Base-by-base conservation (phyloP, 1,139 yeast genomes). In the Saccharomyces uvarum region DNA sequence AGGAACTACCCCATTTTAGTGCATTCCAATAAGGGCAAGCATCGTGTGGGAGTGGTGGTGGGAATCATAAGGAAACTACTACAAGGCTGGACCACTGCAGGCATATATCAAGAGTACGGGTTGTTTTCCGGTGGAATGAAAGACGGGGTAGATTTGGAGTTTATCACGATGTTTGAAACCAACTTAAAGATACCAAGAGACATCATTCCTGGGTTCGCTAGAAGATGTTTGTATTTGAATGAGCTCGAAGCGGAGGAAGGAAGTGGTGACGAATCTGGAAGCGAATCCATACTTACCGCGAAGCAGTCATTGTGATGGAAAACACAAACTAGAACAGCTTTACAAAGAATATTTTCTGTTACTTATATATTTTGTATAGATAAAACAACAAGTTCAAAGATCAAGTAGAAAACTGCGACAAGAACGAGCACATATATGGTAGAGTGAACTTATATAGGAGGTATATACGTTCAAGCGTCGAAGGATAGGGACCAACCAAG, bases 1-100 rank as follows among this genome's bases (percentile, higher is more conserved):
- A 80, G 83, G 28, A 89, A 90, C 69, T 87, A 86, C 67, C 98
- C 99, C 0, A 82, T 91, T 33, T 75, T 93, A 56, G 80, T 93
- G 14, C 98, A 93, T 69, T 88, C 97, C 3, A 89, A 91, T 69
- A 93, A 93, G 72, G 98, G 99, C 7, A 91, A 93, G 69, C 99
- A 93, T 68, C 73, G 99, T 51, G 91, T 89, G 1, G 98, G 98
- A 0, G 90, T 93, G 1, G 75, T 90, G 49, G 95, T 90, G 16
- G 99, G 97, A 0, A 77, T 88, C 27, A 84, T 91, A 80, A 74
- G 99, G 51, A 88, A 88, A 66, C 70, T 86, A 56, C 74, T 90
- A 47, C 97, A 90, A 70, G 95, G 96, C 1, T 91, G 99, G 99
- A 83, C 95, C 57, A 76, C 88, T 65, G 86, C 96, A 53, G 96